Evolutionary conservation across 2,329 filamentous ascomycete genomes (phyloP).

Genomic region (Colletotrichum melonis): DNA sequence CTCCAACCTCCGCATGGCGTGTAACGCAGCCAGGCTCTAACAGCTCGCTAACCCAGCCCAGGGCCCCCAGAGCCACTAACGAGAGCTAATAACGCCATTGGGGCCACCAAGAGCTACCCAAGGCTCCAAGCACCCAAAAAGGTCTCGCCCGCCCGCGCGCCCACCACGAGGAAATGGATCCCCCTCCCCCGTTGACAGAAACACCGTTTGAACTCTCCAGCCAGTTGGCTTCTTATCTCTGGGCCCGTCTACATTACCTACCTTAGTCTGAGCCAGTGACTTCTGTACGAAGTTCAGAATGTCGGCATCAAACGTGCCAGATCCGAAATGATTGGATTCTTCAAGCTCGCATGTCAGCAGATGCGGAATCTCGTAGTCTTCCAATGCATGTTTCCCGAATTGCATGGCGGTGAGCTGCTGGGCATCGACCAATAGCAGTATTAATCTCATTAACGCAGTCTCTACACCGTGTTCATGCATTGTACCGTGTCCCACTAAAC

Average conservation of each 20-base stretch:
- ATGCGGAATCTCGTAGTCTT: not conserved
- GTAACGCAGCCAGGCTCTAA: slow-evolving; percentile 23
- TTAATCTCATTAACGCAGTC: not conserved
- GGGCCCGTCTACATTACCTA: not conserved
- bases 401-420: slow-evolving; percentile 4
- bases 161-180: slow-evolving; percentile 20
- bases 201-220: slow-evolving; percentile 22
- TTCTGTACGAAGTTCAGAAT: not conserved
- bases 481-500: not conserved
- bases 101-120: slow-evolving; percentile 12
- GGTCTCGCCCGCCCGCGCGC: slow-evolving; percentile 6
- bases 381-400: not conserved
- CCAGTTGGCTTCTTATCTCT: not conserved
- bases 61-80: slow-evolving; percentile 2
- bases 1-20: slow-evolving; percentile 24
- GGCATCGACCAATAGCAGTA: not conserved
- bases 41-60: slow-evolving; percentile 23
- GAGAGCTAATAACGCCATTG: slow-evolving; percentile 29
- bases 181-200: slow-evolving; percentile 1
- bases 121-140: not conserved
- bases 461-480: slow-evolving; percentile 24
- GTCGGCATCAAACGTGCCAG: not conserved
- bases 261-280: not conserved
- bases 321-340: not conserved
- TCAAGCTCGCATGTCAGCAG: not conserved